Evolutionary conservation across 2,329 filamentous ascomycete genomes (phyloP).

Genomic region (Exophiala sp.): DNA sequence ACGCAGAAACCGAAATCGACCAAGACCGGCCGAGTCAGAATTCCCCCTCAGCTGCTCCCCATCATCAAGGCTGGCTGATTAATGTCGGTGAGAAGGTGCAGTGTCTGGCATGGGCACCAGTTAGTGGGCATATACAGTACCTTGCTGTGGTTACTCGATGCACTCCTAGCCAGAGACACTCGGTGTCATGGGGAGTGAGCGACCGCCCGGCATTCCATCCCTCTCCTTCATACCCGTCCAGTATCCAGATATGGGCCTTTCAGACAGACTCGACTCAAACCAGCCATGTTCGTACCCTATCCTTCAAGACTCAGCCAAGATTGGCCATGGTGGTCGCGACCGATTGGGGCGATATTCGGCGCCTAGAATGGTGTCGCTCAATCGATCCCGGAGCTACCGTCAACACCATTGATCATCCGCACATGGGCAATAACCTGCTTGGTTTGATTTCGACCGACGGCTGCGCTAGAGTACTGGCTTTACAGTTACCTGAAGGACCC

Average conservation of each 20-base stretch:
- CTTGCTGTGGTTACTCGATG: constrained; percentile 47
- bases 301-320: constrained; percentile 41
- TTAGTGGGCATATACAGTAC: constrained; percentile 48
- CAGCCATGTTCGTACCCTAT: constrained; percentile 36
- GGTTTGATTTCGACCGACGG: constrained; percentile 57
- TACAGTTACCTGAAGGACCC: constrained; percentile 32
- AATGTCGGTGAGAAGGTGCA: constrained; percentile 52
- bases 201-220: constrained; percentile 47
- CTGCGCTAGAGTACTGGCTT: constrained; percentile 48
- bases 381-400: neutral
- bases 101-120: constrained; percentile 45
- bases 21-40: neutral
- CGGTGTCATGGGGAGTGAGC: constrained; percentile 22
- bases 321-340: constrained; percentile 50
- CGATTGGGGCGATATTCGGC: constrained; percentile 52
- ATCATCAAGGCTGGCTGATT: constrained; percentile 48
- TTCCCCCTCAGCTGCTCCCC: constrained; percentile 7
- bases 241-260: constrained; percentile 57
- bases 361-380: constrained; percentile 52
- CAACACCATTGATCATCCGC: neutral
- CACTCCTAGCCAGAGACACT: constrained; percentile 35
- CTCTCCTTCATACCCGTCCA: constrained; percentile 44
- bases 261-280: constrained; percentile 31
- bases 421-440: constrained; percentile 45
- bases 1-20: neutral